Percentiles rank a stretch among this genome's conserved stretches.
phyloP scores from a whole-genome alignment of 345 rosid genomes.

The Syzygium grande region DNA sequence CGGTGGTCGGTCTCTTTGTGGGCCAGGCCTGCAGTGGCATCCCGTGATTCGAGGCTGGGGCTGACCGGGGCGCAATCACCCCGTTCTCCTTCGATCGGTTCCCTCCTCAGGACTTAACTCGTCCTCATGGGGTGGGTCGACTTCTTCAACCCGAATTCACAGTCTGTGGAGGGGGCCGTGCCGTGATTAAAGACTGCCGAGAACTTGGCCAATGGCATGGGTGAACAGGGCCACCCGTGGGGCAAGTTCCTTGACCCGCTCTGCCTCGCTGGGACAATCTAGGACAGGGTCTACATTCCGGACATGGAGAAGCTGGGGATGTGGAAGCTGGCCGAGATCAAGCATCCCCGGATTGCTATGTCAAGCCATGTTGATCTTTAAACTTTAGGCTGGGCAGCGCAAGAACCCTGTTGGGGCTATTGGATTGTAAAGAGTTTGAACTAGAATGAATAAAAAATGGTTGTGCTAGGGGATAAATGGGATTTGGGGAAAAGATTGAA shows the following conservation, averaged over 20 bases:
- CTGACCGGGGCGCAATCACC: constrained; percentile 76
- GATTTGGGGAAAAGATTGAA: background rate
- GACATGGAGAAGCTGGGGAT: constrained; percentile 79
- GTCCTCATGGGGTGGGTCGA: constrained; percentile 99
- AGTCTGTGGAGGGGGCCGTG: constrained; percentile 91
- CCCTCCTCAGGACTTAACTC: constrained; percentile 78
- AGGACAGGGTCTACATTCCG: constrained; percentile 63
- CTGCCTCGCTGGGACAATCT: constrained; percentile 54
- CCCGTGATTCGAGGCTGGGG: constrained; percentile 92
- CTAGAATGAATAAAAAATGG: background rate
- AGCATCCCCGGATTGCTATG: constrained; percentile 95
- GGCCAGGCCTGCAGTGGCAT: constrained; percentile 95
- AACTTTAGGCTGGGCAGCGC: constrained; percentile 94
- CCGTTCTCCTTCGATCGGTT: constrained; percentile 93
- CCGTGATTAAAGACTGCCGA: constrained; percentile 90
- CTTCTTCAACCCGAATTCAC: constrained; percentile 93
- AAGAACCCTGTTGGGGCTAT: constrained; percentile 95
- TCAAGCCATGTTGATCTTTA: constrained; percentile 83
- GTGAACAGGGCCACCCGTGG: constrained; percentile 96
- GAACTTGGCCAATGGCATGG: constrained; percentile 79
- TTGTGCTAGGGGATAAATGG: background rate
- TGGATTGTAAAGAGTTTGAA: constrained; percentile 43
- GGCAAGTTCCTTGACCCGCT: constrained; percentile 94
- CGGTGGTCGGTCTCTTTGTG: constrained; percentile 70
- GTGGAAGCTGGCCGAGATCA: constrained; percentile 89